Evolutionary conservation across 139 green algal genomes (phyloP), one percentile per base, ranked within the genome.

Genomic region (Chlamydomonas schloesseri): DNA sequence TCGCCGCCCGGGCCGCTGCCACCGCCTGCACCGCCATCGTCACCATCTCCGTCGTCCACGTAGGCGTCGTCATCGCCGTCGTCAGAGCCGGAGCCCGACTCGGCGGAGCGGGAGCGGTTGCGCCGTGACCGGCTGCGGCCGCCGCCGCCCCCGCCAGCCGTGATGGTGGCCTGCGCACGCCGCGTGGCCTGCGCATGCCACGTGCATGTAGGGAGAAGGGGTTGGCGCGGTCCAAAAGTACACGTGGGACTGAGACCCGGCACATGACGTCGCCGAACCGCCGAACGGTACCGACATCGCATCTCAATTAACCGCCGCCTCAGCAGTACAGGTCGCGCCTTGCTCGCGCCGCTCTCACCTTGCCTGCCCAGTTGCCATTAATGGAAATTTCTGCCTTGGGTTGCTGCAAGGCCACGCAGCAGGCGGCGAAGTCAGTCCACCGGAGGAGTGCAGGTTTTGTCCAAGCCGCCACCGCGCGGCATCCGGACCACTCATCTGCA

Each of bases 341-440:
- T n/a, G n/a, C n/a, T n/a, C n/a, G n/a, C n/a, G n/a, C n/a, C n/a
- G n/a, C n/a, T n/a, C 78, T 14, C 42, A 84, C 78, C 80, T 86
- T 86, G 80, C 80, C 80, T 1, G 80, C 80, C 80, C 80, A 86
- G 47, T 86, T 86, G n/a, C 80, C 80, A 23, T 77, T 86, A 6
- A 78, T 86, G 23, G 80, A 86, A 8, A 84, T 46, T 37, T 83
- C 76, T 0, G 55, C 55, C 55, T 21, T 60, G 55, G 55, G 14
- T 60, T 60, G 55, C 10, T 60, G 55, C 55, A 14, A 14, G 11
- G 65, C 65, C 28, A n/a, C n/a, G n/a, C n/a, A n/a, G n/a, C n/a
- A n/a, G n/a, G n/a, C n/a, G n/a, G n/a, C n/a, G n/a, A n/a, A n/a
- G n/a, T n/a, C n/a, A n/a, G n/a, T n/a, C n/a, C n/a, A n/a, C n/a